Percentiles rank a stretch among this genome's conserved stretches.
Conservation (phyloP, 148 eudicot species). For the Diospyros kaki region DNA sequence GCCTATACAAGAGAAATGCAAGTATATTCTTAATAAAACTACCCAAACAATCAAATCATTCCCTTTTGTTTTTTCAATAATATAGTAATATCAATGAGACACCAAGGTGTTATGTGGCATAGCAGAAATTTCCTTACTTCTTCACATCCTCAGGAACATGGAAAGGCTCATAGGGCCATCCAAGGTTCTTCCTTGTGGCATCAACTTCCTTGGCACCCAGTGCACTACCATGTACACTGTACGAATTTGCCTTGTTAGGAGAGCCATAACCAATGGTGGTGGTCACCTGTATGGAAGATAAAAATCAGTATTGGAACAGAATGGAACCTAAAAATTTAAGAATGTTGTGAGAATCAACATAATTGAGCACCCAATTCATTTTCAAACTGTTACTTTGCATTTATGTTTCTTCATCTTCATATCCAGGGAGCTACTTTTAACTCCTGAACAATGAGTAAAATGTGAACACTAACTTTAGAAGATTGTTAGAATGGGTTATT, state of each 20-base stretch:
- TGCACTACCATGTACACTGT: slow-evolving; percentile 82
- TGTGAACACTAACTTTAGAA: not conserved
- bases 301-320: not conserved
- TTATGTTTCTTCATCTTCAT: not conserved
- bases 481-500: not conserved
- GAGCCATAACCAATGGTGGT: slow-evolving; percentile 87
- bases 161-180: slow-evolving; percentile 84
- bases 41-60: slow-evolving; percentile 5
- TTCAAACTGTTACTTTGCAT: not conserved
- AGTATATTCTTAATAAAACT: not conserved
- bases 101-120: not conserved
- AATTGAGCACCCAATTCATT: not conserved
- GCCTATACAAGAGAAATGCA: slow-evolving; percentile 30
- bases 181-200: slow-evolving; percentile 79
- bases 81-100: not conserved
- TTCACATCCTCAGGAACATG: slow-evolving; percentile 84
- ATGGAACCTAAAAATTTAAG: not conserved
- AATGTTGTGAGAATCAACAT: not conserved
- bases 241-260: slow-evolving; percentile 83
- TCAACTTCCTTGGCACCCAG: slow-evolving; percentile 83
- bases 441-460: not conserved
- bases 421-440: no score
- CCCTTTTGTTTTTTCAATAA: not conserved
- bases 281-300: slow-evolving; percentile 50
- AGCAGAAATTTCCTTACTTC: slow-evolving; percentile 33